Evolutionary conservation across 1,284 basidiomycete species (phyloP), one percentile per base, ranked within the genome.

Genomic region (Cerrena zonata): DNA sequence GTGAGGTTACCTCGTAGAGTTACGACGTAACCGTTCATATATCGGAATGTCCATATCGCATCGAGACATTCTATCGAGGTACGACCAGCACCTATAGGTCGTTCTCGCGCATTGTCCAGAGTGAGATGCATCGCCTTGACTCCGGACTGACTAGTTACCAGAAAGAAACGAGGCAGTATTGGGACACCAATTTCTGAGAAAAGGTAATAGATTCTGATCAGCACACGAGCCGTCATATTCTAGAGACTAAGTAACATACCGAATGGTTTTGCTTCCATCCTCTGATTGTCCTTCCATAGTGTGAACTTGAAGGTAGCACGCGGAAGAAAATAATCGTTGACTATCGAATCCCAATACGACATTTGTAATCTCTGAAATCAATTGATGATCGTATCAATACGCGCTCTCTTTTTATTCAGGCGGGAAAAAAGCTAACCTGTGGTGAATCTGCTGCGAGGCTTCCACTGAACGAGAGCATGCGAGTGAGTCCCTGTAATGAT

Each of bases 91-190:
- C 66, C 61, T 45, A 70, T 63, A 4, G 76, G 54, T 50, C 84
- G 74, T 62, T 90, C 88, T 10, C 80, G 78, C 1, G 82, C 84
- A 36, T 84, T 84, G 57, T 89, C 84, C 15, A 90, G 70, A 3
- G 78, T 76, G 21, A 90, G 65, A 15, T 79, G 75, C 85, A 90
- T 89, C 12, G 83, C 82, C 56, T 80, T 82, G 47, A 89, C 87
- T 18, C 88, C 88, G 3, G 88, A 87, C 61, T 88, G 84, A 2
- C 81, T 82, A 0, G 86, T 89, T 22, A 88, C 84, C 25, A 88
- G 76, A 69, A 90, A 88, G 67, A 89, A 89, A 34, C 86, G 81
- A n/a, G 87, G 82, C 26, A 90, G 70, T 52, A 89, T 86, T 22
- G 83, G 81, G 42, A 81, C 76, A 45, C 79, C 80, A 53, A 90